These are phyloP conservation scores for Phaeosphaeriaceae sp. DNA, from an alignment of 2,329 filamentous ascomycete genomes.

Conservation along the genomic window DNA sequence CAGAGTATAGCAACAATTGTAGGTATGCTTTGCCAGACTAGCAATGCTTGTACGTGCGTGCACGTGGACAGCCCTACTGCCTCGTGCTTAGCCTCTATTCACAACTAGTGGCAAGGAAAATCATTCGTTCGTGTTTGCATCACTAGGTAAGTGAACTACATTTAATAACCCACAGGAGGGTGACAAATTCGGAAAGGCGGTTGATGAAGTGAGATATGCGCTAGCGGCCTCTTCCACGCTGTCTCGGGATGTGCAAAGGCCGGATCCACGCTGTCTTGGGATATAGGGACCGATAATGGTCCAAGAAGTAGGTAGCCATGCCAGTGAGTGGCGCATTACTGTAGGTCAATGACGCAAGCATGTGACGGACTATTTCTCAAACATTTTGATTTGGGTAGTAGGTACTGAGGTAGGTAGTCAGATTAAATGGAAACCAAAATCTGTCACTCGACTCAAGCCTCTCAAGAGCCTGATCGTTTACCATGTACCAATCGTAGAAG, in stretches of 20 bases:
- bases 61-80: too few species aligned
- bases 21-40: too few species aligned
- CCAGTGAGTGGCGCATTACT: slow-evolving; percentile 62
- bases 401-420: too few species aligned
- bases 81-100: too few species aligned
- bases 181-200: slow-evolving; percentile 10
- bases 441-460: slow-evolving; percentile 47
- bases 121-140: not conserved
- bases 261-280: slow-evolving; percentile 15
- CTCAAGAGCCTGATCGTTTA: slow-evolving; percentile 51
- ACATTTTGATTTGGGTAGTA: slow-evolving; percentile 55
- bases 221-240: slow-evolving; percentile 29
- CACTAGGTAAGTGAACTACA: not conserved
- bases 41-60: too few species aligned
- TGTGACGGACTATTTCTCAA: slow-evolving; percentile 53
- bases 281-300: slow-evolving; percentile 50
- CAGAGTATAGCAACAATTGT: too few species aligned
- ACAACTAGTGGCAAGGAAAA: not conserved
- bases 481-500: slow-evolving; percentile 54
- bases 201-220: slow-evolving; percentile 14
- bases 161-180: not conserved
- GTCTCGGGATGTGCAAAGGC: slow-evolving; percentile 25
- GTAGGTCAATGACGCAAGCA: slow-evolving; percentile 59
- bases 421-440: slow-evolving; percentile 58
- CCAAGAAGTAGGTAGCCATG: slow-evolving; percentile 37